A percentile compares a stretch with the other conserved stretches of the same genome.
phyloP scores from a whole-genome alignment of 495 filamentous ascomycete genomes.

The Hyphodiscus hymeniophilus region DNA sequence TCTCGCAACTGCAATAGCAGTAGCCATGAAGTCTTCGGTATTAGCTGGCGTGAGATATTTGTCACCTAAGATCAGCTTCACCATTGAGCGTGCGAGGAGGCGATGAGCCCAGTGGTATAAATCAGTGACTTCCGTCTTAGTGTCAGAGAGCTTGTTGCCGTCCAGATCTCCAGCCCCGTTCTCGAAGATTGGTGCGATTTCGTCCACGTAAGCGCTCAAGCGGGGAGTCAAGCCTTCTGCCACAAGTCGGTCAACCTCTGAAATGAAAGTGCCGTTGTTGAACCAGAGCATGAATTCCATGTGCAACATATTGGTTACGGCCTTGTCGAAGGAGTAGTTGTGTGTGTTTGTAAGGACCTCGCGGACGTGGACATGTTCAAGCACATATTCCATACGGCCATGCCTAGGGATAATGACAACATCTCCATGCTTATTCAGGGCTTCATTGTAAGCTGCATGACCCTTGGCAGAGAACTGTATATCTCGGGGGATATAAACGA shows the following conservation, averaged over 20 bases:
- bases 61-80: not conserved
- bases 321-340: not conserved
- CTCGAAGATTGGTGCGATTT: not conserved
- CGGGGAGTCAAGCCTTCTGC: not conserved
- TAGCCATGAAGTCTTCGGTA: not conserved
- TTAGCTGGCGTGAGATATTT: not conserved
- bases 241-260: not conserved
- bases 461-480: not conserved
- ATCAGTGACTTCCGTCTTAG: not conserved
- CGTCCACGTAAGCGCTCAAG: not conserved
- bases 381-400: not conserved
- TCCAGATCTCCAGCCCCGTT: not conserved
- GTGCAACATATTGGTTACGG: not conserved
- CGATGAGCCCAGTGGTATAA: not conserved
- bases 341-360: not conserved
- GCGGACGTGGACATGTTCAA: not conserved
- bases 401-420: not conserved
- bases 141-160: not conserved
- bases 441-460: not conserved
- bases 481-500: not conserved
- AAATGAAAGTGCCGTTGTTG: not conserved
- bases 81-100: not conserved
- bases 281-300: not conserved
- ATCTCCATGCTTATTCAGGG: not conserved
- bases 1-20: not conserved